These are phyloP conservation scores for Naematelia encephala DNA, from an alignment of 768 basidiomycete species.

Conservation along the genomic window DNA sequence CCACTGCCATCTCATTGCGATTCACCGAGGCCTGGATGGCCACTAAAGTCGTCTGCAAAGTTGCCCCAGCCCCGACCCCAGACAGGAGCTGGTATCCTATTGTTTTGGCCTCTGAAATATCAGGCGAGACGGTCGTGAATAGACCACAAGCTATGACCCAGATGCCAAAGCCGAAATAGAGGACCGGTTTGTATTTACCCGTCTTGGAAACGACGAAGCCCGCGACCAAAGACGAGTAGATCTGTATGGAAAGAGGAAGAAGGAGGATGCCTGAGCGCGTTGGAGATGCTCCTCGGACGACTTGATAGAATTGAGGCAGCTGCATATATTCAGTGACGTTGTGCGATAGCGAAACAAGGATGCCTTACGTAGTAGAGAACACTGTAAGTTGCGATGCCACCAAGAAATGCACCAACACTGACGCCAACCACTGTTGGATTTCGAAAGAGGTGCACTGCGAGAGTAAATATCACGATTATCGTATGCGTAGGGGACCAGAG, in stretches of 20 bases:
- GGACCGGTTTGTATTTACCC: constrained; percentile 61
- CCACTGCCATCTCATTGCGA: constrained; percentile 67
- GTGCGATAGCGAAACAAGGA: too few species aligned
- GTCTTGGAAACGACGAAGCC: constrained; percentile 63
- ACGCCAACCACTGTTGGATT: constrained; percentile 64
- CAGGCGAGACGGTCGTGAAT: constrained; percentile 58
- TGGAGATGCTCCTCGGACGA: constrained; percentile 62
- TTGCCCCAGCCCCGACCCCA: constrained; percentile 60
- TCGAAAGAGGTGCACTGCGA: constrained; percentile 62
- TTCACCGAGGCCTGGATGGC: constrained; percentile 69
- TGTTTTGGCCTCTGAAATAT: constrained; percentile 55
- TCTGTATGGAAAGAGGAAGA: constrained; percentile 64
- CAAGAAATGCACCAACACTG: constrained; percentile 66
- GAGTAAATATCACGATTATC: too few species aligned
- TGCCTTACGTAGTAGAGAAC: constrained; percentile 56
- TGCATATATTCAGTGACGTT: background rate
- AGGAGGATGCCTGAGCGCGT: constrained; percentile 63
- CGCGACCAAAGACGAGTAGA: constrained; percentile 54
- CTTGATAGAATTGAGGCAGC: constrained; percentile 64
- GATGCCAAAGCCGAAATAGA: constrained; percentile 62
- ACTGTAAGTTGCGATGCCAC: constrained; percentile 46
- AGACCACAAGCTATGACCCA: constrained; percentile 68
- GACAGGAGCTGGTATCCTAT: constrained; percentile 62
- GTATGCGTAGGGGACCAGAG: too few species aligned
- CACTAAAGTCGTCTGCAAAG: constrained; percentile 19